Base-by-base conservation (phyloP, 2,329 filamentous ascomycete species). In the Pyrenochaeta sp. region DNA sequence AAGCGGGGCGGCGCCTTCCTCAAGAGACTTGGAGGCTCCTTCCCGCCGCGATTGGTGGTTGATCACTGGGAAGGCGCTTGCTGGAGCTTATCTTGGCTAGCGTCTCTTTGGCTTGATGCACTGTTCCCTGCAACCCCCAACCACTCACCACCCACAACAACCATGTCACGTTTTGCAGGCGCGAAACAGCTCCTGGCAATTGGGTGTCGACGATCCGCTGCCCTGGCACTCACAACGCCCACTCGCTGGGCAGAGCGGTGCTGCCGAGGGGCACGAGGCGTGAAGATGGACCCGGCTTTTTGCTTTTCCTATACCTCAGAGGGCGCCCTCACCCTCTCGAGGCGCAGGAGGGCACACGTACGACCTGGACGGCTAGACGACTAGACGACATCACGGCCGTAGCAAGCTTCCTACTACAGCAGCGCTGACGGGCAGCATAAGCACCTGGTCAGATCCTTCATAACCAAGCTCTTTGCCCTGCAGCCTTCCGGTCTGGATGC, bases 401-500 rank as follows among this genome's bases (percentile, higher is more conserved):
- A 44, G 23, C 33, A 31, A 35, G 11, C 35, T 14, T 43, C 45
- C 40, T 45, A 29, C 54, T 40, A 44, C 45, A 17, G 39, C 41
- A 32, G 54, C 53, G 62, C 65, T 66, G 64, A 69, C 63, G 41
- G 42, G 51, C 55, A 60, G 53, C 42, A 60, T 67, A 61, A 67
- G 63, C 61, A 57, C 55, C 48, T 56, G 42, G 63, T 68, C 68
- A 68, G 66, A 62, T 52, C 49, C 52, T 54, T 52, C 61, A 63
- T 64, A 61, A 64, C 55, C 63, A 68, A 55, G 52, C 59, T 53
- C 49, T 50, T 56, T 49, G 49, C 56, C 53, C 68, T 69, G 63
- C 67, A 69, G 56, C 61, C 43, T 52, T 51, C 60, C 54, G 65
- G 65, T 64, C 70, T 73, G 67, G 68, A 69, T 60, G 68, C 66